These are phyloP conservation scores for Halophytophthora batemanensis DNA, from an alignment of 352 stramenopile species.

Conservation along the genomic window DNA sequence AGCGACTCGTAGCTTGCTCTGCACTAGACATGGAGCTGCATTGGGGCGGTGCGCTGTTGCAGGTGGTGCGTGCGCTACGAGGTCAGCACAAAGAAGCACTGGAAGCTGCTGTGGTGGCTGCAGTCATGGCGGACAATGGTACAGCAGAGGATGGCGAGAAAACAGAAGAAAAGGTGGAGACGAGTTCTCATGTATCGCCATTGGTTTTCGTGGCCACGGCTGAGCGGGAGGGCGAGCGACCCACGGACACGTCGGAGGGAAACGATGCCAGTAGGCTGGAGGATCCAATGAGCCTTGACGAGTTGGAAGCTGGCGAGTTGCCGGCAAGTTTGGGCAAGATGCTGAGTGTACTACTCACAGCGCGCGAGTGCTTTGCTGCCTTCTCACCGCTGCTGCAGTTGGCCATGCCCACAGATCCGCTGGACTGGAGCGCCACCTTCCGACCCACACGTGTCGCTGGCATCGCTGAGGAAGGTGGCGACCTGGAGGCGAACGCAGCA, in stretches of 20 bases:
- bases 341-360: slow-evolving; percentile 24
- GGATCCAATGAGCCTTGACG: neutral
- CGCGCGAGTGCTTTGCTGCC: slow-evolving; percentile 33
- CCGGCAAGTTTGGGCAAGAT: slow-evolving; percentile 18
- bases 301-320: slow-evolving; percentile 9
- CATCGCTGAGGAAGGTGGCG: neutral
- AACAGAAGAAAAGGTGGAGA: neutral
- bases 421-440: slow-evolving; percentile 31
- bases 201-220: neutral
- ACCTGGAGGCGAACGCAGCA: neutral
- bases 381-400: slow-evolving; percentile 44
- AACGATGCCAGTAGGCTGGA: neutral
- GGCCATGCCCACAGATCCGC: slow-evolving; percentile 25
- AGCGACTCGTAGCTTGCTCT: slow-evolving; percentile 10
- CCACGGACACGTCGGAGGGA: neutral
- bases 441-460: neutral
- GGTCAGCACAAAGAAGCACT: slow-evolving; percentile 1
- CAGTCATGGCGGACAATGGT: neutral
- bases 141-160: neutral
- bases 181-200: neutral
- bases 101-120: neutral
- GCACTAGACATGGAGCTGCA: slow-evolving; percentile 26
- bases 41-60: slow-evolving; percentile 18
- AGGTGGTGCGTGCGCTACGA: slow-evolving; percentile 15
- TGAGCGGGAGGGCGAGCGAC: neutral